Percentiles rank a stretch among this genome's conserved stretches.
Conservation (phyloP, 306 rosid species). For the Cajanus cajan region DNA sequence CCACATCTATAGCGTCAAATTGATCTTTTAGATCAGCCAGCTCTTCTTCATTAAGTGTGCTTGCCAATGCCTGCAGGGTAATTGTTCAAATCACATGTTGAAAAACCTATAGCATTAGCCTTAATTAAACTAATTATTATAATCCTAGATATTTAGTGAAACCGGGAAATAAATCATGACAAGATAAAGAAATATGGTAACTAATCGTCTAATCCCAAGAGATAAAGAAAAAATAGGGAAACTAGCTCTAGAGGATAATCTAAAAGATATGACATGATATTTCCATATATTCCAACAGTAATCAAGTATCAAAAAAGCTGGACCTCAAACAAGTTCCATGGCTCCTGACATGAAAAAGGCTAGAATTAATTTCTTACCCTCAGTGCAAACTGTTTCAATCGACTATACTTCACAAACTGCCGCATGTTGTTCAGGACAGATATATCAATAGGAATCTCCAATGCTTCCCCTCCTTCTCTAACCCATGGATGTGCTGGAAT, state of each 20-base stretch:
- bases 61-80: constrained; percentile 71
- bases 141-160: background rate
- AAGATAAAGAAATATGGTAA: background rate
- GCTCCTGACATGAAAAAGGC: constrained; percentile 18
- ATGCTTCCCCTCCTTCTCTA: constrained; percentile 83
- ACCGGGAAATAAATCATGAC: background rate
- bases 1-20: constrained; percentile 81
- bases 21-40: constrained; percentile 75
- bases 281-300: background rate
- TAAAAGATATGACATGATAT: background rate
- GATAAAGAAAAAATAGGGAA: background rate
- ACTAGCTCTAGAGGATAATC: background rate
- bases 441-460: constrained; percentile 82
- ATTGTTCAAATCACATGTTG: background rate
- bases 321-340: background rate
- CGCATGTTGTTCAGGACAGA: constrained; percentile 79
- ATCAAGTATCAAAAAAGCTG: constrained; percentile 15
- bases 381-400: constrained; percentile 79
- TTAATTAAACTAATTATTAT: background rate
- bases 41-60: constrained; percentile 76
- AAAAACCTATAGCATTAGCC: background rate
- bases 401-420: constrained; percentile 75
- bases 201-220: background rate
- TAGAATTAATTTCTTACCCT: constrained; percentile 47
- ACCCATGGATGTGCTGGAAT: constrained; percentile 87